A percentile compares a stretch with the other conserved stretches of the same genome.
Evolutionary conservation across 441 rosid genomes (phyloP).

Genomic region (Mallotus repandus): DNA sequence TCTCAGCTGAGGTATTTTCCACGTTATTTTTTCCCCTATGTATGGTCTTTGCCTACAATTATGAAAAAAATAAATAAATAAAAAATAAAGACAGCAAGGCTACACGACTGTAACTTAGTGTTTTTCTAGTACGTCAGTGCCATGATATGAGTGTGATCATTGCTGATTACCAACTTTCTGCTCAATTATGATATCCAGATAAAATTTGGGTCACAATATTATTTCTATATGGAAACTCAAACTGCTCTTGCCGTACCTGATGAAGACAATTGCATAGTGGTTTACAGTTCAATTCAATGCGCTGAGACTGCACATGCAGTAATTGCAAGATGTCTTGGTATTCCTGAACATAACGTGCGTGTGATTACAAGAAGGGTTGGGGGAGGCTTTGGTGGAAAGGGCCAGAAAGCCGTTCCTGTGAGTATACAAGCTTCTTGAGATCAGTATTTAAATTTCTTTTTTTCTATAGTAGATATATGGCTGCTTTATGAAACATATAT

Average conservation of each 20-base stretch:
- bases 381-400: conserved; percentile 96
- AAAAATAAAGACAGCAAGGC: not conserved
- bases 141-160: not conserved
- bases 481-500: not conserved
- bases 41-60: too few relatives aligned
- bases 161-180: conserved; percentile 5
- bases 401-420: conserved; percentile 63
- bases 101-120: not conserved
- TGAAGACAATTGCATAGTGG: conserved; percentile 83
- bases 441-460: not conserved
- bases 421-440: conserved; percentile 29
- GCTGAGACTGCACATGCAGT: conserved; percentile 61
- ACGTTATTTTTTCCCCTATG: not conserved
- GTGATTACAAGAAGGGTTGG: conserved; percentile 88
- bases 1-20: conserved; percentile 58
- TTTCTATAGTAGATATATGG: not conserved
- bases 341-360: conserved; percentile 80
- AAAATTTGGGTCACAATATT: conserved; percentile 78
- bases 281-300: conserved; percentile 68
- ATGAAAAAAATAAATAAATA: too few relatives aligned
- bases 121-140: not conserved
- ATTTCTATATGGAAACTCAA: conserved; percentile 92
- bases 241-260: conserved; percentile 89
- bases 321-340: conserved; percentile 71
- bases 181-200: conserved; percentile 41